Percentiles rank a stretch among this genome's conserved stretches.
phyloP scores from a whole-genome alignment of 2,329 filamentous ascomycete genomes.

The Xylariaceae sp. region DNA sequence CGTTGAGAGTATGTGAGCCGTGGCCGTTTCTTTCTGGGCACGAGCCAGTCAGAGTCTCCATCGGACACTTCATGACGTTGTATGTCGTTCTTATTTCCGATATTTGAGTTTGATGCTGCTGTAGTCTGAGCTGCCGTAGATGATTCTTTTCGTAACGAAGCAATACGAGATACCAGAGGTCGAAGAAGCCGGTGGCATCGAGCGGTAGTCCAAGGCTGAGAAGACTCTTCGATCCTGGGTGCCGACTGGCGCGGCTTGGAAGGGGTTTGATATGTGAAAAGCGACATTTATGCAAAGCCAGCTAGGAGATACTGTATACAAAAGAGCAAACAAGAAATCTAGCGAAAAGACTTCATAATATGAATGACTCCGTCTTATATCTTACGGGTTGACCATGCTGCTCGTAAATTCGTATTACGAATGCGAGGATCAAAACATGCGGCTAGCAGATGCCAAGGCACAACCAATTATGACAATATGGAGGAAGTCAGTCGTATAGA shows the following conservation, averaged over 20 bases:
- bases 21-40: constrained; percentile 29
- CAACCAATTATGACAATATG: no score
- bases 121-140: constrained; percentile 1
- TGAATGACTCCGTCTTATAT: no score
- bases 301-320: not conserved
- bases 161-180: constrained; percentile 39
- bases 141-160: constrained; percentile 35
- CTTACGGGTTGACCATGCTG: no score
- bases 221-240: constrained; percentile 15
- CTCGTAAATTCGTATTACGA: no score
- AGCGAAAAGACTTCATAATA: no score
- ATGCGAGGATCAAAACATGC: no score
- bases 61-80: constrained; percentile 6
- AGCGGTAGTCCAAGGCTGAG: constrained; percentile 38
- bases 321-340: no score
- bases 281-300: constrained; percentile 14
- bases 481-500: no score
- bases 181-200: constrained; percentile 42
- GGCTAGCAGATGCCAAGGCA: no score
- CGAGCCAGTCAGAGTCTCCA: constrained; percentile 20
- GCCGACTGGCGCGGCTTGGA: constrained; percentile 18
- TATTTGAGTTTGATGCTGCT: not conserved
- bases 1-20: constrained; percentile 30
- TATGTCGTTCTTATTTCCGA: constrained; percentile 1
- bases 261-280: constrained; percentile 15